phyloP scores from a whole-genome alignment of 1,284 basidiomycete genomes.

The Psilocybe mexicana region DNA sequence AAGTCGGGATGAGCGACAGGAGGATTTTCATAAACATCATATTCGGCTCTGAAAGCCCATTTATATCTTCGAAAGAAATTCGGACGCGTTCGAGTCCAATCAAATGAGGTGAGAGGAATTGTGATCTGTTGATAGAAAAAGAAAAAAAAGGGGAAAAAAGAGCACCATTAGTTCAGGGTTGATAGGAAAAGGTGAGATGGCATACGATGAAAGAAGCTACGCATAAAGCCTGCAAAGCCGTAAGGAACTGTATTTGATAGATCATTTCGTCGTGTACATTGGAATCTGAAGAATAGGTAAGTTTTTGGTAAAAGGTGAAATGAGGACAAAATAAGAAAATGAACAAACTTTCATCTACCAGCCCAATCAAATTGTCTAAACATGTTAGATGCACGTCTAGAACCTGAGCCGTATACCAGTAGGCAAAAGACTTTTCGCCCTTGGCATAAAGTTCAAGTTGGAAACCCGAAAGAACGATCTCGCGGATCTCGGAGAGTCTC shows the following conservation, averaged over 20 bases:
- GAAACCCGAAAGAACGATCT: constrained; percentile 74
- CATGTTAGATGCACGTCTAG: constrained; percentile 54
- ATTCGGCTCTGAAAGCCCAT: constrained; percentile 66
- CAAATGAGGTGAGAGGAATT: constrained; percentile 36
- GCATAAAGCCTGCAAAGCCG: constrained; percentile 55
- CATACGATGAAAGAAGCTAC: constrained; percentile 49
- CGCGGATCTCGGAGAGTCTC: constrained; percentile 61
- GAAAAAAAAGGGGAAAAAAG: no score
- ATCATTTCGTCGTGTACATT: constrained; percentile 44
- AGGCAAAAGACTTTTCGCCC: constrained; percentile 69
- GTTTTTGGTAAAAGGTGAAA: background rate
- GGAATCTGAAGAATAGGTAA: constrained; percentile 36
- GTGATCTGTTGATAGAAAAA: constrained; percentile 27
- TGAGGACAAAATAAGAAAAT: background rate
- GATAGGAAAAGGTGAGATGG: background rate
- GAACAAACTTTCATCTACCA: constrained; percentile 39
- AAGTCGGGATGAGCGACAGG: constrained; percentile 47
- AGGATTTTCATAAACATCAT: constrained; percentile 39
- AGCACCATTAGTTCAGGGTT: background rate
- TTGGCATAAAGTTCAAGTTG: constrained; percentile 73
- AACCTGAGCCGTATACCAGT: constrained; percentile 68
- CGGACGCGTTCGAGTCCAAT: constrained; percentile 37
- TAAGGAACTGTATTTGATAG: constrained; percentile 51
- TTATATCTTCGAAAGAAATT: constrained; percentile 70
- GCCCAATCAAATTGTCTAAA: constrained; percentile 48